phyloP scores from a whole-genome alignment of 306 rosid genomes.

The Abrus pulchellus region DNA sequence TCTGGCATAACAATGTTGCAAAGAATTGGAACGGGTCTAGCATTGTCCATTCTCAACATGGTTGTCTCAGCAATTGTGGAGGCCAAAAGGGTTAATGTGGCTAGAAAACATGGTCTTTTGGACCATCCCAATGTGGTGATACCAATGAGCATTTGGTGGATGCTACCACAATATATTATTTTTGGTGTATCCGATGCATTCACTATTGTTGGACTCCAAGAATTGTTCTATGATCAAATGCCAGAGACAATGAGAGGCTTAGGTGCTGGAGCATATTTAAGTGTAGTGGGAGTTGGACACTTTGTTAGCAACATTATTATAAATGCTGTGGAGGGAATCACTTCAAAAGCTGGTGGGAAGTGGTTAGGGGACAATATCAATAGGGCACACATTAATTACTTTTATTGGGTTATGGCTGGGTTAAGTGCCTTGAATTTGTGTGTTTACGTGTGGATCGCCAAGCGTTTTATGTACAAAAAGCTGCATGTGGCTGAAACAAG shows the following conservation, averaged over 20 bases:
- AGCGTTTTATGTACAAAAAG: conserved; percentile 57
- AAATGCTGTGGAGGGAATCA: conserved; percentile 42
- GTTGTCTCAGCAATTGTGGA: conserved; percentile 59
- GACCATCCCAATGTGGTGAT: conserved; percentile 50
- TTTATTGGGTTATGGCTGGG: conserved; percentile 62
- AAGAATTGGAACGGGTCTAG: conserved; percentile 59
- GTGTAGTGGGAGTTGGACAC: conserved; percentile 57
- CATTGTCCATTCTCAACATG: conserved; percentile 59
- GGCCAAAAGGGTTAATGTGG: conserved; percentile 51
- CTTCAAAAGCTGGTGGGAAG: conserved; percentile 25
- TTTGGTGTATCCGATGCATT: conserved; percentile 53
- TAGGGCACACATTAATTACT: conserved; percentile 58
- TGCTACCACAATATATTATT: conserved; percentile 63
- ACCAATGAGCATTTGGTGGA: conserved; percentile 66
- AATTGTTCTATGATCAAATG: conserved; percentile 66
- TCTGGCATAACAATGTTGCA: conserved; percentile 64
- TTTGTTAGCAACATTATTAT: conserved; percentile 52
- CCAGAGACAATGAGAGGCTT: conserved; percentile 61
- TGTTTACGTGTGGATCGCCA: conserved; percentile 52
- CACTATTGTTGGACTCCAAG: conserved; percentile 61
- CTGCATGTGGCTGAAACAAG: conserved; percentile 41
- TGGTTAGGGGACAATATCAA: conserved; percentile 64
- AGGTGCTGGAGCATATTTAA: conserved; percentile 66
- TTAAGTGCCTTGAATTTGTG: conserved; percentile 54
- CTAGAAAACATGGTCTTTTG: conserved; percentile 45